A percentile compares a stretch with the other conserved stretches of the same genome.
phyloP scores from a whole-genome alignment of 2,329 filamentous ascomycete genomes.

The Dryadomyces quercus-mongolicae region DNA sequence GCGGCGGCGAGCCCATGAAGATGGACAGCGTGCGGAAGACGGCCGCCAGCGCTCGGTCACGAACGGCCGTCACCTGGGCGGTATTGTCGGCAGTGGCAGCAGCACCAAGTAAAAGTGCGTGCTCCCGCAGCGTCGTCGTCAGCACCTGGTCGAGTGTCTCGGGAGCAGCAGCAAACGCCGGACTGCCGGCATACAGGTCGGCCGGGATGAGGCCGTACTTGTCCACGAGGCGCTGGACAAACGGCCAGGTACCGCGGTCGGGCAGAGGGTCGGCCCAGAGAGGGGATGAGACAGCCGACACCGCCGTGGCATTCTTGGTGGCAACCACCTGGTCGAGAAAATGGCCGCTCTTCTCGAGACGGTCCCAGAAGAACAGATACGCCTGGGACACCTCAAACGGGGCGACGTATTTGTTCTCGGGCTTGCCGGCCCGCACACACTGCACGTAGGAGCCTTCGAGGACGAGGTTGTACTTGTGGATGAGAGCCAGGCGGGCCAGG shows the following conservation, averaged over 20 bases:
- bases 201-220: neutral
- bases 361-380: neutral
- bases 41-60: neutral
- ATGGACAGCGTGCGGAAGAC: neutral
- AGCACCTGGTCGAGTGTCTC: neutral
- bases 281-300: neutral
- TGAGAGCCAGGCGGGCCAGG: neutral
- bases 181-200: neutral
- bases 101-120: too few species aligned
- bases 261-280: neutral
- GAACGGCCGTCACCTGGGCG: neutral
- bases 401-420: neutral
- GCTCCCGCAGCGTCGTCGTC: neutral
- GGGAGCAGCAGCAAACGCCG: neutral
- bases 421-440: neutral
- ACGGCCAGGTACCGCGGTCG: neutral
- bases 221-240: neutral
- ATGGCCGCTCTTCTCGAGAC: neutral
- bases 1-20: neutral
- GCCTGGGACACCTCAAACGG: slow-evolving; percentile 1
- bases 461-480: slow-evolving; percentile 1
- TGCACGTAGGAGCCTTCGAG: neutral
- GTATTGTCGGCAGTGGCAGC: neutral
- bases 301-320: neutral
- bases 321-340: neutral